These are phyloP conservation scores for Sporothrix luriei DNA, from an alignment of 2,329 filamentous ascomycete species.

Conservation along the genomic window DNA sequence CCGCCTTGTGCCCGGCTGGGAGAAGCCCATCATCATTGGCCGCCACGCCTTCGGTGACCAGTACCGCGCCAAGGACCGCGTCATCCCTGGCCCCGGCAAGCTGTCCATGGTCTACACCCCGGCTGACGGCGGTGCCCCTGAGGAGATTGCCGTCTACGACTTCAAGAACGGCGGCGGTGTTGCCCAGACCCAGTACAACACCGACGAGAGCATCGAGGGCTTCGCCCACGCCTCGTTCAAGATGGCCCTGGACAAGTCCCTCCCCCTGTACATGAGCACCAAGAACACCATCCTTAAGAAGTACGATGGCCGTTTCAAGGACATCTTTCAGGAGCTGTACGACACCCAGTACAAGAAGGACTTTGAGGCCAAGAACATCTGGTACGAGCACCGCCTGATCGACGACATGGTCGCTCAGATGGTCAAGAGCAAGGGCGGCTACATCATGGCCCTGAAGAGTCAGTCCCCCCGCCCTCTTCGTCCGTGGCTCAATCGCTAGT, in stretches of 20 bases:
- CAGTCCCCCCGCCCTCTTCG: constrained; percentile 44
- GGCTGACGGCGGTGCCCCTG: constrained; percentile 71
- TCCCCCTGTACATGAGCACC: constrained; percentile 99
- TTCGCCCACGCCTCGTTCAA: constrained; percentile 98
- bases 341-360: constrained; percentile 81
- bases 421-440: constrained; percentile 97
- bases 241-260: constrained; percentile 80
- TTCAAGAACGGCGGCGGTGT: constrained; percentile 86
- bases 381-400: constrained; percentile 99
- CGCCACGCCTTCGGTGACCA: constrained; percentile 98
- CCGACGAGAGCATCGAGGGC: constrained; percentile 88
- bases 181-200: constrained; percentile 97
- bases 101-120: constrained; percentile 95
- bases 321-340: constrained; percentile 98
- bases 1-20: constrained; percentile 93
- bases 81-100: constrained; percentile 80
- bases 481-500: too few relatives aligned
- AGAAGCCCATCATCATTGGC: constrained; percentile 98
- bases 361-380: constrained; percentile 90
- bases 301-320: constrained; percentile 98
- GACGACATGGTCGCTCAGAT: constrained; percentile 99
- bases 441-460: constrained; percentile 99
- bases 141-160: constrained; percentile 87
- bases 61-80: constrained; percentile 92
- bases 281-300: constrained; percentile 99